Conservation (phyloP, 345 rosid species). For the thale cress (Arabidopsis thaliana) region TAIR10.1 NC_003076.8:19727001-19727500, state of each 20-base stretch:
- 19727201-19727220: conserved; percentile 11
- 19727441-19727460: conserved; percentile 60
- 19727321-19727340: conserved; percentile 29
- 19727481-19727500: conserved; percentile 51
- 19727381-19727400: neutral
- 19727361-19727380: neutral
- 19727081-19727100: neutral
- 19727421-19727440: conserved; percentile 1
- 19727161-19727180: neutral
- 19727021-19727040: too few species aligned
- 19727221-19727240: neutral
- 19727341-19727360: conserved; percentile 21
- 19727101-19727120: conserved; percentile 2
- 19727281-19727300: conserved; percentile 49
- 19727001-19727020: too few species aligned
- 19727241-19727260: conserved; percentile 24
- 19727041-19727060: neutral
- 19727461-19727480: conserved; percentile 55
- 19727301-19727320: conserved; percentile 42
- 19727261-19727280: conserved; percentile 34
- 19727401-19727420: neutral
- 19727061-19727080: neutral
- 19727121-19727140: neutral
- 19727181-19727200: neutral
- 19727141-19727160: neutral